Base-by-base conservation (phyloP, 257 asterid species). In the Jacaranda copaia region DNA sequence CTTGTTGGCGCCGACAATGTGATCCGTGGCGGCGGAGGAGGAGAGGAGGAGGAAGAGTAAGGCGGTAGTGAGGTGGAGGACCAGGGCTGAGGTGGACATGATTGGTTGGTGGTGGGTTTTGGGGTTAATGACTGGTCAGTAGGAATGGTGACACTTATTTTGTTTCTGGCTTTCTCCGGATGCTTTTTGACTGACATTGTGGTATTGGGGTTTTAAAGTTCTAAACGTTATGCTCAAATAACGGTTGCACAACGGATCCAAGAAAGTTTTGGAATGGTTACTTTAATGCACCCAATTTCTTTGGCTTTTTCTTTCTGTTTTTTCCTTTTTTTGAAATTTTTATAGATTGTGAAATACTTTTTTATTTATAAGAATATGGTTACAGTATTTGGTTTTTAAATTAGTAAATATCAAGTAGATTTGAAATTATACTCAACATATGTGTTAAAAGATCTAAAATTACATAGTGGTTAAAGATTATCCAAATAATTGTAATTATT, bases 1-100 rank as follows among this genome's bases (percentile, higher is more conserved):
- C 61, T 61, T 83, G 93, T 94, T 92, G 78, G 93, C 97, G 56
- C 98, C 97, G 43, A 92, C 98, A 35, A 94, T 92, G 92, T 94
- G 98, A 89, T 94, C 98, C 32, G 97, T 94, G 77, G 96, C 94
- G 77, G 82, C 61, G 56, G 81, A 73, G 86, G 83, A 58, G 76
- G 86, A 74, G 79, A 85, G 68, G 73, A 91, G 81, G 78, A 89
- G 80, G 91, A 87, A 46, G 76, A 85, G 48, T 77, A 73, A 65
- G 80, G 80, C 78, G 84, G 75, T 11, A 80, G 77, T 19, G 82
- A 79, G 82, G 74, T 49, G 85, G 76, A 77, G 79, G 81, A 82
- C 52, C 10, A 81, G 69, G 53, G 84, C 56, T 81, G 90, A 81
- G 81, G 80, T 77, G 86, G 84, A 75, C 90, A 86, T 89, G 52